These are phyloP conservation scores for Pochonia chlamydosporia DNA, from an alignment of 2,329 filamentous ascomycete genomes.

Conservation along the genomic window DNA sequence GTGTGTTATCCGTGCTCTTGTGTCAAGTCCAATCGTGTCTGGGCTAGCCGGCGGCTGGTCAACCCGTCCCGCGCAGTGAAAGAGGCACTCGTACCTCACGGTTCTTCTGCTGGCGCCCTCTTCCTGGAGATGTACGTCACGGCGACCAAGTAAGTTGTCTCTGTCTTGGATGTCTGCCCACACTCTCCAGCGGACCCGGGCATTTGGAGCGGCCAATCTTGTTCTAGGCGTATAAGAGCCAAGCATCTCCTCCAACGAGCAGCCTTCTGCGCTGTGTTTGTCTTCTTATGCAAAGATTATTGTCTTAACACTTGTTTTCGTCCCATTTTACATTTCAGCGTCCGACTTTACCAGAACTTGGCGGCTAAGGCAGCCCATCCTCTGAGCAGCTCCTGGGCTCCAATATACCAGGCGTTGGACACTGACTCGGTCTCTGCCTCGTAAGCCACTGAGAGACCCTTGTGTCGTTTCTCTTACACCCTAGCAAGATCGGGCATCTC, in stretches of 20 bases:
- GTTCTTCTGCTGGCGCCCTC: slow-evolving; percentile 1
- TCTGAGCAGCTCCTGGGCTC: background rate
- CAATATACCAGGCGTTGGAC: slow-evolving; percentile 5
- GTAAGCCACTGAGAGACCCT: slow-evolving; percentile 31
- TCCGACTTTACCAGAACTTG: background rate
- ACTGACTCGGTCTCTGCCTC: slow-evolving; percentile 14
- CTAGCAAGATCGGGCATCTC: slow-evolving; percentile 27
- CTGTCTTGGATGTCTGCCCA: slow-evolving; percentile 4
- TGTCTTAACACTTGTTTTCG: background rate
- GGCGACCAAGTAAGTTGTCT: background rate
- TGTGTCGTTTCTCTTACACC: slow-evolving; percentile 28
- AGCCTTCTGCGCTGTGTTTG: background rate
- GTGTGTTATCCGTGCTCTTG: slow-evolving; percentile 7
- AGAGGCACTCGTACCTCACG: background rate
- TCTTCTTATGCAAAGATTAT: background rate
- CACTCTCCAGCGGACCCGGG: slow-evolving; percentile 5
- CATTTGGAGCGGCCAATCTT: slow-evolving; percentile 4
- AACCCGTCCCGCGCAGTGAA: slow-evolving; percentile 1
- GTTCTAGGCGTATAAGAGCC: slow-evolving; percentile 11
- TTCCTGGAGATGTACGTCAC: background rate
- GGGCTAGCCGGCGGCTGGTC: background rate
- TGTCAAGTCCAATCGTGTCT: slow-evolving; percentile 4
- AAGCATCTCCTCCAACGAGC: slow-evolving; percentile 2
- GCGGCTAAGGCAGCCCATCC: background rate
- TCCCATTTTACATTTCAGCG: background rate